These are phyloP conservation scores for Intubia oerlemansii DNA, from an alignment of 2,329 filamentous ascomycete genomes.

Conservation along the genomic window DNA sequence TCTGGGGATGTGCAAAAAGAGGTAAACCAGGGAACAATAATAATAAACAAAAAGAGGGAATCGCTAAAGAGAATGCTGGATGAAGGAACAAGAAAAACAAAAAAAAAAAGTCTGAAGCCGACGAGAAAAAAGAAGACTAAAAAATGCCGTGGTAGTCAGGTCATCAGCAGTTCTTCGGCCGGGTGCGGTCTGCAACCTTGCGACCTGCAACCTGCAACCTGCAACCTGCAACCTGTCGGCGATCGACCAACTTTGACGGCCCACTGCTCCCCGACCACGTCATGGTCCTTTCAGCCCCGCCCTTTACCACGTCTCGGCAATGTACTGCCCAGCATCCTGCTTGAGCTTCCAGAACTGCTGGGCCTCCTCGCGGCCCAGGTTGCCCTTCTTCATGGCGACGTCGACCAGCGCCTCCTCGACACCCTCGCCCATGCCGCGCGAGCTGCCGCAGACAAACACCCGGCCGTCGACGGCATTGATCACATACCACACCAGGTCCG, in stretches of 20 bases:
- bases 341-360: conserved; percentile 78
- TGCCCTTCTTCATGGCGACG: conserved; percentile 83
- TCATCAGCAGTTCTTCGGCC: too few species aligned
- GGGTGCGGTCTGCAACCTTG: too few species aligned
- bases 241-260: too few species aligned
- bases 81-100: neutral
- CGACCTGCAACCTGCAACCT: too few species aligned
- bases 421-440: conserved; percentile 92
- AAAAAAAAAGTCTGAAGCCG: neutral
- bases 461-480: conserved; percentile 91
- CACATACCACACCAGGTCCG: conserved; percentile 95
- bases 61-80: neutral
- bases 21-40: neutral
- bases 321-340: conserved; percentile 85
- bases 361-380: conserved; percentile 63
- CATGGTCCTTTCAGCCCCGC: too few species aligned
- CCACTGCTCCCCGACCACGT: too few species aligned
- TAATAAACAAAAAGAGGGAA: neutral
- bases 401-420: conserved; percentile 75
- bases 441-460: conserved; percentile 90
- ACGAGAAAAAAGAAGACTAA: neutral
- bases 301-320: conserved; percentile 62
- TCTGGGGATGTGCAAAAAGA: too few species aligned
- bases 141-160: too few species aligned
- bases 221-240: too few species aligned